A percentile compares a stretch with the other conserved stretches of the same genome.
These are phyloP conservation scores for Candida sanyaensis DNA, from an alignment of 1,139 yeast species.

Conservation along the genomic window DNA sequence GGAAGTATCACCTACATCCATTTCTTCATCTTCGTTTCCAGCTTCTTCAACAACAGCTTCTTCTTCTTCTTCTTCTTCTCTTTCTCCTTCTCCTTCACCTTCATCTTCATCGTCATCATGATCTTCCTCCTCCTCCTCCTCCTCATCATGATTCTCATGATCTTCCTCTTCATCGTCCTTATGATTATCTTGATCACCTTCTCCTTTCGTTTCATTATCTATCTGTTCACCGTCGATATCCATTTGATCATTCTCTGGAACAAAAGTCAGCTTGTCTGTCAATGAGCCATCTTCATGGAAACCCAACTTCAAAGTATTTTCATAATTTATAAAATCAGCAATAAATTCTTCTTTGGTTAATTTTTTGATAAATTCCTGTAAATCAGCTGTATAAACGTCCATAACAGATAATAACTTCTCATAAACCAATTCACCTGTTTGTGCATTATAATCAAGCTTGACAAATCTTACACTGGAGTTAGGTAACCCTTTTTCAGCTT, in stretches of 20 bases:
- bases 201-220: slow-evolving; percentile 8
- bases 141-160: slow-evolving; percentile 4
- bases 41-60: slow-evolving; percentile 3
- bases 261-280: slow-evolving; percentile 7
- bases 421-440: slow-evolving; percentile 29
- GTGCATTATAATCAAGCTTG: slow-evolving; percentile 23
- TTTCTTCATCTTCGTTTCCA: slow-evolving; percentile 4
- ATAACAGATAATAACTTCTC: slow-evolving; percentile 23
- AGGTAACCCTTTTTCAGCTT: slow-evolving; percentile 16
- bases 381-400: slow-evolving; percentile 21
- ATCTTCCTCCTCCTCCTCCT: slow-evolving; percentile 14
- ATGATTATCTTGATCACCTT: slow-evolving; percentile 14
- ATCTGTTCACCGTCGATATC: slow-evolving; percentile 11
- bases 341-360: slow-evolving; percentile 32
- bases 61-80: slow-evolving; percentile 9
- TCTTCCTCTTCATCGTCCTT: slow-evolving; percentile 7
- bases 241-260: slow-evolving; percentile 20
- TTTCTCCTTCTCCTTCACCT: no score
- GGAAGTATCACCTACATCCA: not conserved
- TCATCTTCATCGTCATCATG: slow-evolving; percentile 22
- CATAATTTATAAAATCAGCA: slow-evolving; percentile 33
- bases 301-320: slow-evolving; percentile 17
- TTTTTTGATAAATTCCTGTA: slow-evolving; percentile 21
- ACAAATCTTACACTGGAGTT: slow-evolving; percentile 9
- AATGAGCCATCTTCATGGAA: slow-evolving; percentile 16